These are phyloP conservation scores for Cordyceps militaris DNA, from an alignment of 2,329 filamentous ascomycete species.

Conservation along the genomic window DNA sequence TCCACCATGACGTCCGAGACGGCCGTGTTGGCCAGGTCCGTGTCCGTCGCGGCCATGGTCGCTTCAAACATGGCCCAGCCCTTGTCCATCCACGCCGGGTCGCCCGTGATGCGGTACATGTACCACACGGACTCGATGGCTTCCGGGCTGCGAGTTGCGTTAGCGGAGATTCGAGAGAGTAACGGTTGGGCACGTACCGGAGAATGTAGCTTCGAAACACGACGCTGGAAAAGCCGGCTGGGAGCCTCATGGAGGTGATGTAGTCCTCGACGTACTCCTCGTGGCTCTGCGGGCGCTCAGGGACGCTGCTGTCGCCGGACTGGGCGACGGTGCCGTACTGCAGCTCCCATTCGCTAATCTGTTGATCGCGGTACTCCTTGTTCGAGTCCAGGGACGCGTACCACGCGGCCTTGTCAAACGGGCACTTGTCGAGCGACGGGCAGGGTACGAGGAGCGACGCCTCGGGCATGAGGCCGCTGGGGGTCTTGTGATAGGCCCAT, in stretches of 20 bases:
- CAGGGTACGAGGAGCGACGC: conserved; percentile 39
- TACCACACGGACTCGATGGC: conserved; percentile 85
- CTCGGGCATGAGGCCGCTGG: conserved; percentile 61
- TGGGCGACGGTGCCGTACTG: conserved; percentile 25
- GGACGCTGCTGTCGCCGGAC: conserved; percentile 6
- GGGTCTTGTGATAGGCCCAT: conserved; percentile 58
- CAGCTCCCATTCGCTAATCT: conserved; percentile 39
- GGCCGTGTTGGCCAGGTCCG: conserved; percentile 62
- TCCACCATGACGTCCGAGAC: conserved; percentile 53
- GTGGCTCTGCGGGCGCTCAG: conserved; percentile 40
- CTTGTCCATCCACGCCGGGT: conserved; percentile 65
- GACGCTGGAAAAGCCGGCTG: conserved; percentile 44
- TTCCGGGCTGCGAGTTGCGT: conserved; percentile 55
- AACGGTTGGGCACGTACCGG: conserved; percentile 37
- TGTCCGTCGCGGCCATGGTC: conserved; percentile 59
- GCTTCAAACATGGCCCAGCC: conserved; percentile 82
- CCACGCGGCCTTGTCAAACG: conserved; percentile 46
- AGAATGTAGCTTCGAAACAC: conserved; percentile 49
- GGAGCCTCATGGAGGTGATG: conserved; percentile 38
- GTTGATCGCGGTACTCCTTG: conserved; percentile 33
- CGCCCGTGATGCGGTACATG: conserved; percentile 84
- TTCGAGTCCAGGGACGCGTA: conserved; percentile 41
- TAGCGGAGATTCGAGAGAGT: neutral
- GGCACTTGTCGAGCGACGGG: conserved; percentile 36
- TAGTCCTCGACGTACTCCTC: conserved; percentile 43